These are phyloP conservation scores for Tetrahymena thermophila DNA, from an alignment of 73 alveolate species.

Conservation along the genomic window DNA sequence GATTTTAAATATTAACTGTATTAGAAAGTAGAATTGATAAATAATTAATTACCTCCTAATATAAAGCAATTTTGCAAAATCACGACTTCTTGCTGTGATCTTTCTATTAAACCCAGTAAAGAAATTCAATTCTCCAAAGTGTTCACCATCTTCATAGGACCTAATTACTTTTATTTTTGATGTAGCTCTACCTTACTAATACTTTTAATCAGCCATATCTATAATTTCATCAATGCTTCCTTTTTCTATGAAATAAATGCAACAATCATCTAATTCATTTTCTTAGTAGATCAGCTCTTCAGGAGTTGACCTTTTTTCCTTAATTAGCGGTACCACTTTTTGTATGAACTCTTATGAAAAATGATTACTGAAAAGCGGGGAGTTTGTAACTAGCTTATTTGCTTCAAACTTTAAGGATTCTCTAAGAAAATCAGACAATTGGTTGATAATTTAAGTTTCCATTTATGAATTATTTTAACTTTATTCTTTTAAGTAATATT, in stretches of 20 bases:
- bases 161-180: background rate
- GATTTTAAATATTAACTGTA: no score
- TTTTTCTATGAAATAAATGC: background rate
- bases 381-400: background rate
- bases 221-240: background rate
- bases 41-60: background rate
- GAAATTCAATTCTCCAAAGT: background rate
- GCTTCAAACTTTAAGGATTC: background rate
- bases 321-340: background rate
- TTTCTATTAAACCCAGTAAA: background rate
- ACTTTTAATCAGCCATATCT: background rate
- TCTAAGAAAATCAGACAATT: background rate
- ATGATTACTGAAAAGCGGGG: background rate
- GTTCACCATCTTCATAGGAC: background rate
- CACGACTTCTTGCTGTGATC: background rate
- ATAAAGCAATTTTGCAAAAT: background rate
- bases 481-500: conserved; percentile 39
- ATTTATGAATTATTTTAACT: background rate
- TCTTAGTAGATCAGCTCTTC: background rate
- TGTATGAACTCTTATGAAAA: background rate
- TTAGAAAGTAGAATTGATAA: no score
- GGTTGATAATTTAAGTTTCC: background rate
- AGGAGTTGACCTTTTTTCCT: background rate
- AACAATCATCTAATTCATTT: background rate
- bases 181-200: background rate